A percentile compares a stretch with the other conserved stretches of the same genome.
phyloP scores from a whole-genome alignment of 352 stramenopile genomes.

The Pythium vanterpoolii region DNA sequence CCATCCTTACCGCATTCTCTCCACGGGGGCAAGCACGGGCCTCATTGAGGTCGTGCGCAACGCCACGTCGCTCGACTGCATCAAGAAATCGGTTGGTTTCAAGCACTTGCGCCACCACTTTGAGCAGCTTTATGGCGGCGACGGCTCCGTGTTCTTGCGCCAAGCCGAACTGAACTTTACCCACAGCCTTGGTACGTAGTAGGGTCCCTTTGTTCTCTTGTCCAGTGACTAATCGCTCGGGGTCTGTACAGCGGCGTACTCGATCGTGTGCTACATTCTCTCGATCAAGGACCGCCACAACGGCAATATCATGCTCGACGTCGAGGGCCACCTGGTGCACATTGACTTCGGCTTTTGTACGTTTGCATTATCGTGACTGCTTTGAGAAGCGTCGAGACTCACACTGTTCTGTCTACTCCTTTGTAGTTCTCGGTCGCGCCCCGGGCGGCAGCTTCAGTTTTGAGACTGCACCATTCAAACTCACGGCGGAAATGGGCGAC shows the following conservation, averaged over 20 bases:
- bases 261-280: conserved; percentile 97
- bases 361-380: conserved; percentile 10
- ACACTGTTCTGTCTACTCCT: background rate
- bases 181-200: conserved; percentile 67
- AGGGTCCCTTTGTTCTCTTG: conserved; percentile 6
- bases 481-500: conserved; percentile 95
- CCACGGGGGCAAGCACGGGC: conserved; percentile 92
- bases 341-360: conserved; percentile 99
- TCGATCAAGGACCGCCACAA: conserved; percentile 99
- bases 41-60: conserved; percentile 96
- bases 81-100: conserved; percentile 91
- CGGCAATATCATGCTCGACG: conserved; percentile 99
- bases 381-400: background rate
- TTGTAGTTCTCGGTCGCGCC: conserved; percentile 65
- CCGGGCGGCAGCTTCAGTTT: conserved; percentile 93
- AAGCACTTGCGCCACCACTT: conserved; percentile 92
- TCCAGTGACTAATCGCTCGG: conserved; percentile 21
- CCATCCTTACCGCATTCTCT: conserved; percentile 95
- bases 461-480: conserved; percentile 96
- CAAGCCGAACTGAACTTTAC: conserved; percentile 80
- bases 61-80: conserved; percentile 94
- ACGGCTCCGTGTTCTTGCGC: conserved; percentile 42
- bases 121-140: conserved; percentile 88
- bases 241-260: conserved; percentile 90
- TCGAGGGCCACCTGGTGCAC: conserved; percentile 95